These are phyloP conservation scores for Talaromyces pinophilus DNA, from an alignment of 2,329 filamentous ascomycete species.

Conservation along the genomic window DNA sequence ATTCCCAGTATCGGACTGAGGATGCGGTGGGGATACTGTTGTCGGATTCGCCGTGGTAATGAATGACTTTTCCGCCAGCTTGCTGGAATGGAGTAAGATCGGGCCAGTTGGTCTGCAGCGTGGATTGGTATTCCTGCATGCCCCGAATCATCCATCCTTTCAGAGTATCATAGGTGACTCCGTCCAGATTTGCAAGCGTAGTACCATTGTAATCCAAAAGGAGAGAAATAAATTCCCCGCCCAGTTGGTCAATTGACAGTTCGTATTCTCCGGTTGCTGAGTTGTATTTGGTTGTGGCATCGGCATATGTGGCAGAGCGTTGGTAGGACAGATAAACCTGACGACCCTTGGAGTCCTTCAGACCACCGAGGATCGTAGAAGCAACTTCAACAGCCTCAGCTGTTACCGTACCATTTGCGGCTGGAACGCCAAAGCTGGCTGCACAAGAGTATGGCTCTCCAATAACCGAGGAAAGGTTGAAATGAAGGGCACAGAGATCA, in stretches of 20 bases:
- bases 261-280: not conserved
- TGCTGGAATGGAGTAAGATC: constrained; percentile 55
- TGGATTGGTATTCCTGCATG: constrained; percentile 53
- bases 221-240: not conserved
- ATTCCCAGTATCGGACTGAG: not conserved
- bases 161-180: constrained; percentile 39
- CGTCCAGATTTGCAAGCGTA: not conserved
- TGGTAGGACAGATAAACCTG: not conserved
- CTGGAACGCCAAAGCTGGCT: not conserved
- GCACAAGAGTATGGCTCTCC: not conserved
- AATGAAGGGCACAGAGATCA: not conserved
- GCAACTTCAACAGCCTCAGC: not conserved
- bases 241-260: not conserved
- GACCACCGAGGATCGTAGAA: not conserved
- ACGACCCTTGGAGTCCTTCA: not conserved
- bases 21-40: not conserved
- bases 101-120: constrained; percentile 56
- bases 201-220: not conserved
- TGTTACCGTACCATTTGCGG: not conserved
- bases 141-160: constrained; percentile 57
- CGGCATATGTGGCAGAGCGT: not conserved
- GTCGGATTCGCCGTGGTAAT: constrained; percentile 44
- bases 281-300: not conserved
- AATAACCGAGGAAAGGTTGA: not conserved
- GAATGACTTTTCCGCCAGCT: constrained; percentile 58